A percentile compares a stretch with the other conserved stretches of the same genome.
Conservation (phyloP, 345 rosid genomes). For the Heritiera fomes region DNA sequence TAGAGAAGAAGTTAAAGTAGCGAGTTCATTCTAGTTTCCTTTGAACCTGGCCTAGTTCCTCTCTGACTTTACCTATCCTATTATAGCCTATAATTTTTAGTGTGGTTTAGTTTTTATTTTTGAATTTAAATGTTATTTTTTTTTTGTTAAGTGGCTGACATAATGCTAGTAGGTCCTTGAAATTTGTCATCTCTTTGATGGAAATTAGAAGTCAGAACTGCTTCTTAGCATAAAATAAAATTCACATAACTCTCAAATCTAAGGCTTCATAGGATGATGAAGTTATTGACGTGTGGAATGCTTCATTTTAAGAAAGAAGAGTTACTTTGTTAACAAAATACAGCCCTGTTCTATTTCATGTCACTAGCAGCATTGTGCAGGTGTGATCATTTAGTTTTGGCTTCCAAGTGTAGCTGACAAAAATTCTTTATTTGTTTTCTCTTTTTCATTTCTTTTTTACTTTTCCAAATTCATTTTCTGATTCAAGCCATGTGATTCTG, state of each 20-base stretch:
- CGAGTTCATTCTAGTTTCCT: neutral
- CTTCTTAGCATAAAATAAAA: conserved; percentile 6
- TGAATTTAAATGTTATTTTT: neutral
- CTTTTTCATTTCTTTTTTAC: neutral
- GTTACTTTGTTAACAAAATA: neutral
- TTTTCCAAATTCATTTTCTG: neutral
- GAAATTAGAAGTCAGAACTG: conserved; percentile 8
- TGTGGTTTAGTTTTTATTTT: neutral
- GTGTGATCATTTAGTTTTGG: neutral
- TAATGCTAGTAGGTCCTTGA: neutral
- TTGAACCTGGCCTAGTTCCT: neutral
- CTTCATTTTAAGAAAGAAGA: neutral
- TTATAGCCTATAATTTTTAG: neutral
- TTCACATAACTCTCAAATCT: neutral
- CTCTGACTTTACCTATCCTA: neutral
- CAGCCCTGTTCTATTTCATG: conserved; percentile 1
- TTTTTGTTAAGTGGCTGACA: neutral
- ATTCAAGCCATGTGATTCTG: conserved; percentile 1
- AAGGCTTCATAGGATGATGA: neutral
- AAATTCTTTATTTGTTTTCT: neutral
- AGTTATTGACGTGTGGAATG: neutral
- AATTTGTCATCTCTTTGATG: neutral
- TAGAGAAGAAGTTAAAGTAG: neutral
- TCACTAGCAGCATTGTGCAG: neutral
- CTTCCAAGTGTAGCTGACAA: neutral